Base-by-base conservation (phyloP, 192 early-diverging fungal genomes). In the Backusella morwellensis region DNA sequence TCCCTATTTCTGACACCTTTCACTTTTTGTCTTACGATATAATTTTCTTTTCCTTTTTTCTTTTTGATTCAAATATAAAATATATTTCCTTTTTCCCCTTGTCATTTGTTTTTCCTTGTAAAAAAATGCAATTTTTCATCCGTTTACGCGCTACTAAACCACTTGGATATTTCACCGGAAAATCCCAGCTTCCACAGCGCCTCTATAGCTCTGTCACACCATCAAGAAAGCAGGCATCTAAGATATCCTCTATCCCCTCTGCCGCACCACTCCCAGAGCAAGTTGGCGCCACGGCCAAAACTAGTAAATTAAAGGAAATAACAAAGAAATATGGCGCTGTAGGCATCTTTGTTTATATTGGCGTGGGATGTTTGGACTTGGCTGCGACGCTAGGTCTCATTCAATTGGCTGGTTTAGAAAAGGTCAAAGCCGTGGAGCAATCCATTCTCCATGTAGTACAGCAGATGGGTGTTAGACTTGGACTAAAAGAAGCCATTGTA, bases 311-410 rank as follows among this genome's bases (percentile, higher is more conserved):
- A 5, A 70, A 71, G 23, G 56, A 75, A 68, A 66, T 90, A 38
- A 70, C 83, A 35, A 78, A 79, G 23, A 81, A 88, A 69, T 87
- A 90, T 72, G 89, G 89, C 29, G 73, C 76, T 19, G 77, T 83
- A 0, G 86, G 86, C 26, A 70, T 90, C 0, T 73, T 77, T 32
- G 86, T 90, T 15, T 90, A 88, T 74, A 42, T 86, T 1, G 75
- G 82, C 54, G 77, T 90, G 66, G 84, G 85, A 1, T 66, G 52
- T 38, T n/a, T 90, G 0, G 87, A 90, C 69, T 79, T 90, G 19
- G 84, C 83, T 0, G 73, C 78, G 0, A 88, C 84, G 0, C 86
- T 88, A 67, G 74, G 84, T 35, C 17, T 84, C 3, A 81, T 90
- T 47, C 83, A 88, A 66, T 68, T 78, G 12, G 82, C 78, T 38